Evolutionary conservation across 108 stramenopile genomes (phyloP), one percentile per base, ranked within the genome.

Genomic region (Stephanodiscus triporus): DNA sequence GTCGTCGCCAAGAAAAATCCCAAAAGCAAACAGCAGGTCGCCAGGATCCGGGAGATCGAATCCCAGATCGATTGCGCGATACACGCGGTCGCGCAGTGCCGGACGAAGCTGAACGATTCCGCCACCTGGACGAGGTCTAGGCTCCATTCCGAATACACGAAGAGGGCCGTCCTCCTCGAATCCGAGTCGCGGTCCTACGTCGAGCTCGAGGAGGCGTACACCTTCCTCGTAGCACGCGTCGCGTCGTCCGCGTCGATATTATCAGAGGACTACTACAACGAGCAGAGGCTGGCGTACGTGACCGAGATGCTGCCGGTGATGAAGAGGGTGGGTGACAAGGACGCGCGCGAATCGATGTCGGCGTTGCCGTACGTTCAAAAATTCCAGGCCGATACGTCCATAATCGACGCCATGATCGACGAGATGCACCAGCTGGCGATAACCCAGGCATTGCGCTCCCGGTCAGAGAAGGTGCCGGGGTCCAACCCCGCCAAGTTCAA

Each of bases 241-340:
- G 20, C 10, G 56, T 30, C 30, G 56, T 57, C 56, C 56, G 14
- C 9, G 29, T 10, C 14, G 59, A 14, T n/a, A n/a, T n/a, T n/a
- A 2, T 2, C 11, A 2, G 59, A 34, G 2, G 34, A 37, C 0
- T 56, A 43, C 40, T 37, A 45, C 63, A 24, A 65, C 32, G 54
- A 64, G 53, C 69, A 71, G 49, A 69, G 77, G 4, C 22, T 57
- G 6, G 56, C 63, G 17, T 78, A 78, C 54, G 63, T 78, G 11
- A 48, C 23, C 1, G 77, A 78, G 59, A 78, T 78, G 77, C 38
- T 70, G 11, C 63, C 69, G 0, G 63, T 78, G 7, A 43, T 78
- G 47, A 65, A 65, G 20, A 74, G 66, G 42, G 60, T 66, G 23
- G 64, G 65, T 0, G 27, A 24, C 24, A 24, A 13, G 0, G 27